Base-by-base conservation (phyloP, 139 green algal species). In the Pleodorina starrii region DNA sequence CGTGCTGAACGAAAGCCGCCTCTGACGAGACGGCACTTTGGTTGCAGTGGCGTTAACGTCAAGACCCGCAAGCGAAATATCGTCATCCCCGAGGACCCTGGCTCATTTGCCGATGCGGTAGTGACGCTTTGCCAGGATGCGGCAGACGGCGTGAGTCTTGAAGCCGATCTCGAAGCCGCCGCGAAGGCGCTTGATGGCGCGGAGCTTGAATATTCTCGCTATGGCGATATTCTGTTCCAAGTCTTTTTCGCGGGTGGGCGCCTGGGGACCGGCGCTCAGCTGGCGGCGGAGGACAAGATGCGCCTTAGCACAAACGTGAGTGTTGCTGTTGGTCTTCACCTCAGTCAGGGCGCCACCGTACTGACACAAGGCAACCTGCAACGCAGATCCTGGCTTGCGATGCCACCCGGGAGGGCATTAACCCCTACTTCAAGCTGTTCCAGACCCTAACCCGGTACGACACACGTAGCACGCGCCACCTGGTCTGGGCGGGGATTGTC, bases 1-100 rank as follows among this genome's bases (percentile, higher is more conserved):
- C 60, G 27, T 87, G 2, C 48, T 59, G 82, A 6, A 57, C 4
- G 60, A 29, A 63, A 82, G 74, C 74, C 74, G 74, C 74, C 74
- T 51, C 32, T 27, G 44, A 42, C 29, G 44, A 43, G 40, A 32
- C 25, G 42, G 17, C 16, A 5, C 38, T n/a, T 32, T 82, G 74
- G 23, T 44, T 90, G 91, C 95, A 98, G 96, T 90, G 97, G 97
- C 87, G 97, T 98, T 35, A 95, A 95, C 88, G 95, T 98, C 90
- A 99, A 99, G 88, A 99, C 97, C 74, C 94, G 97, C 72, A 99
- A 99, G 93, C 92, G 97, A 80, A 99, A 99, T 90, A 99, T 99
- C 89, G 95, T 96, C 32, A 96, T 99, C 84, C 96, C 97, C 35
- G 95, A 97, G 48, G 97, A 99, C 85, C 97, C 97, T 10, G 93